A percentile compares a stretch with the other conserved stretches of the same genome.
Evolutionary conservation across 768 basidiomycete species (phyloP).

Genomic region (Lentinula boryana): DNA sequence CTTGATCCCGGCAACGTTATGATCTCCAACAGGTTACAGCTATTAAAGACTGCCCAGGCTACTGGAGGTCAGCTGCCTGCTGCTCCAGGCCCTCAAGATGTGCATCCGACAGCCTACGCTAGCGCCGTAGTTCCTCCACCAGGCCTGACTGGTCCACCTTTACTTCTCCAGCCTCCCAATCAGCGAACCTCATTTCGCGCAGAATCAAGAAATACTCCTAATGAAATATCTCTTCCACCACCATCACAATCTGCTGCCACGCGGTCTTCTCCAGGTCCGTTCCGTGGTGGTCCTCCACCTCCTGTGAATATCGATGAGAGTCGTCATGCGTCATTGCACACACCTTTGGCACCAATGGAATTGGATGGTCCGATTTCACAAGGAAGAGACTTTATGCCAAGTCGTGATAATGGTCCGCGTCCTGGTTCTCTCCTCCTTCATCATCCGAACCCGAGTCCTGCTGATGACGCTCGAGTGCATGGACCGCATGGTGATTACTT

Average conservation of each 20-base stretch:
- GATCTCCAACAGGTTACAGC: conserved; percentile 73
- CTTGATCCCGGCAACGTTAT: conserved; percentile 82
- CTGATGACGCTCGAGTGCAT: conserved; percentile 40
- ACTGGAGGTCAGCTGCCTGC: conserved; percentile 74
- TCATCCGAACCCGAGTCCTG: conserved; percentile 52
- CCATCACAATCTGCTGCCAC: conserved; percentile 44
- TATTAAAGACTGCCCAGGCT: conserved; percentile 75
- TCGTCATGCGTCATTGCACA: conserved; percentile 61
- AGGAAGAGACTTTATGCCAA: conserved; percentile 45
- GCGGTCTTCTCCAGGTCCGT: conserved; percentile 65
- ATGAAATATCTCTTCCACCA: conserved; percentile 53
- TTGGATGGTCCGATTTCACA: conserved; percentile 51
- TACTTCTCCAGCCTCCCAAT: conserved; percentile 48
- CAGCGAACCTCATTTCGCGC: conserved; percentile 56
- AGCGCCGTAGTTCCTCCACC: conserved; percentile 69
- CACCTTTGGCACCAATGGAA: conserved; percentile 77
- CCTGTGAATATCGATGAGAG: conserved; percentile 75
- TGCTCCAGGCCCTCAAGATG: conserved; percentile 90
- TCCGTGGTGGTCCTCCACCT: conserved; percentile 78
- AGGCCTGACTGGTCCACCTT: conserved; percentile 60
- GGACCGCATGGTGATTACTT: conserved; percentile 55
- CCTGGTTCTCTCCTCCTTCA: conserved; percentile 58
- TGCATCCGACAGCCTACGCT: conserved; percentile 93
- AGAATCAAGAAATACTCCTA: conserved; percentile 59
- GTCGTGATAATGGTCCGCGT: conserved; percentile 42